A percentile compares a stretch with the other conserved stretches of the same genome.
Evolutionary conservation across 2,329 filamentous ascomycete species (phyloP).

Genomic region (Alternaria dauci): DNA sequence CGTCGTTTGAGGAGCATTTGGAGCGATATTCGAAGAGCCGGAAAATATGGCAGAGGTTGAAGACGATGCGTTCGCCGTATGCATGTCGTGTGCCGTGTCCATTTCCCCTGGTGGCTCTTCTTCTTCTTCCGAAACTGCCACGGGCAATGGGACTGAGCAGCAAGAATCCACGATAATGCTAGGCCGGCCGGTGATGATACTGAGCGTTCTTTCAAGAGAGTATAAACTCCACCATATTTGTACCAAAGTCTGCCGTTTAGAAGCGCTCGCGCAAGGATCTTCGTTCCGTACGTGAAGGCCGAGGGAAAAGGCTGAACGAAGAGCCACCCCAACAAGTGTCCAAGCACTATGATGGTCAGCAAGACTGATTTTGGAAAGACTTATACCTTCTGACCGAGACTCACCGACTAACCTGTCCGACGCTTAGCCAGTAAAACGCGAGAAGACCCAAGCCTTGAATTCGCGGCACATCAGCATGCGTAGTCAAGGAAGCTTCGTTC

Average conservation of each 20-base stretch:
- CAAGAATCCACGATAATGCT: conserved; percentile 47
- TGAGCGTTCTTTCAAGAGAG: conserved; percentile 51
- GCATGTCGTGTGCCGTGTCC: conserved; percentile 17
- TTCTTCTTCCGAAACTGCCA: conserved; percentile 33
- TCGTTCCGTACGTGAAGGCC: conserved; percentile 53
- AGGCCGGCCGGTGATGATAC: conserved; percentile 52
- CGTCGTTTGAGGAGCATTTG: conserved; percentile 13
- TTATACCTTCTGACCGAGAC: conserved; percentile 6
- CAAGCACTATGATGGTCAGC: conserved; percentile 46
- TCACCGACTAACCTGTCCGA: conserved; percentile 54
- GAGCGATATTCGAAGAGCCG: conserved; percentile 3
- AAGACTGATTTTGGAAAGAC: not conserved
- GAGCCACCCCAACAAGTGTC: conserved; percentile 47
- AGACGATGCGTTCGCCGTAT: conserved; percentile 10
- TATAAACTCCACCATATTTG: conserved; percentile 55
- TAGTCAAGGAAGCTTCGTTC: conserved; percentile 36
- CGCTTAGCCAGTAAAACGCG: conserved; percentile 52
- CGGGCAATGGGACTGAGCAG: conserved; percentile 49
- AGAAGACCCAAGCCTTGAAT: conserved; percentile 52
- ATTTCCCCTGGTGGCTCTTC: conserved; percentile 24
- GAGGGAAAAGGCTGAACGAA: conserved; percentile 50
- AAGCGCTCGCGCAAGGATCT: conserved; percentile 37
- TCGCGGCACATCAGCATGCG: conserved; percentile 49
- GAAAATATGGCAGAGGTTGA: conserved; percentile 5
- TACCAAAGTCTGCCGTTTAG: conserved; percentile 48